Percentiles rank a stretch among this genome's conserved stretches.
Evolutionary conservation across 2,329 filamentous ascomycete species (phyloP).

Genomic region (Akanthomyces dipterigenus): DNA sequence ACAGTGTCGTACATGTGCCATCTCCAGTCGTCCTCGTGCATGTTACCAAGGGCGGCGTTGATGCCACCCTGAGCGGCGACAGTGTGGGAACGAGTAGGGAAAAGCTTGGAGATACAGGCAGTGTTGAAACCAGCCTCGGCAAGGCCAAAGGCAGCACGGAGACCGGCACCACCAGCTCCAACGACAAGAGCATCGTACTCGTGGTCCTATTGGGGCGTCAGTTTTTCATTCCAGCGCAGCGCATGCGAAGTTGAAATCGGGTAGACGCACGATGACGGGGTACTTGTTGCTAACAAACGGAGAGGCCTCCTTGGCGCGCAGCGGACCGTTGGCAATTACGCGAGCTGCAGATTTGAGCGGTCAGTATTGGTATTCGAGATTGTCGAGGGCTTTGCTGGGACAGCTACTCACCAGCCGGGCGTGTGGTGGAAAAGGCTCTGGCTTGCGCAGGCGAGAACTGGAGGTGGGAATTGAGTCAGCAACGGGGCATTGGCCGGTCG

Average conservation of each 20-base stretch:
- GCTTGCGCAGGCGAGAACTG: constrained; percentile 35
- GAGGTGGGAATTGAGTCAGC: not conserved
- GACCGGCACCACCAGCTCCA: constrained; percentile 73
- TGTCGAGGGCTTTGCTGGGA: constrained; percentile 13
- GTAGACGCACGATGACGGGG: constrained; percentile 72
- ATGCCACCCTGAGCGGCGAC: constrained; percentile 79
- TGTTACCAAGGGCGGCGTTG: constrained; percentile 85
- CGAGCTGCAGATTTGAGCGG: constrained; percentile 48
- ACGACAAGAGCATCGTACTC: constrained; percentile 98
- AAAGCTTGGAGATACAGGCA: constrained; percentile 80
- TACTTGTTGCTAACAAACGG: constrained; percentile 85
- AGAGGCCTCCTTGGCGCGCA: constrained; percentile 89
- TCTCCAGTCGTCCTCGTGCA: constrained; percentile 97
- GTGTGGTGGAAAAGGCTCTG: constrained; percentile 81
- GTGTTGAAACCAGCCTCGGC: constrained; percentile 87
- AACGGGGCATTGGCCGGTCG: constrained; percentile 8
- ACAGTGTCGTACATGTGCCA: constrained; percentile 99
- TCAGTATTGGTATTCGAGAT: not conserved
- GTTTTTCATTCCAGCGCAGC: not conserved
- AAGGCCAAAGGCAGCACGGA: constrained; percentile 78
- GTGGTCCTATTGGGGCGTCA: constrained; percentile 60
- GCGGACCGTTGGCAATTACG: constrained; percentile 77
- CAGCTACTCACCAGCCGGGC: constrained; percentile 60
- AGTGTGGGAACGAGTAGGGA: constrained; percentile 79
- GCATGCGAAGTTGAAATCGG: not conserved